Evolutionary conservation across 805 yeast species (phyloP).

Genomic region (Spathaspora gorwiae): DNA sequence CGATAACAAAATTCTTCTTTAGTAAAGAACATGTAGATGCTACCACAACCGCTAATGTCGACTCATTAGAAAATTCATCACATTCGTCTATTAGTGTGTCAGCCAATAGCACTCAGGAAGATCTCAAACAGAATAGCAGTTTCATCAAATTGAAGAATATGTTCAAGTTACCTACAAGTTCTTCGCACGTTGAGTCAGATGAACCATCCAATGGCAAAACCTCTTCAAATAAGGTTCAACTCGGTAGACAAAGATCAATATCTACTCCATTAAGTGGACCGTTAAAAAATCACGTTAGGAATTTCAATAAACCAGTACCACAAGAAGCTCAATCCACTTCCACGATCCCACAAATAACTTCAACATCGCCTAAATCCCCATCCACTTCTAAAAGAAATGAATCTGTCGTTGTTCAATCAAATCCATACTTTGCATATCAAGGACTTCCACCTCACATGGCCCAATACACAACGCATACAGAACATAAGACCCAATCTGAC

Average conservation of each 20-base stretch:
- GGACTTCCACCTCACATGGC: constrained; percentile 53
- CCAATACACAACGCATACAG: constrained; percentile 1
- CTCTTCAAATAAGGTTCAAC: background rate
- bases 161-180: constrained; percentile 18
- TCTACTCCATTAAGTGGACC: constrained; percentile 3
- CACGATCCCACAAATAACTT: background rate
- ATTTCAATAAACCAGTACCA: background rate
- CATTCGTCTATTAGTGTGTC: background rate
- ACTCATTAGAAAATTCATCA: background rate
- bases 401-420: constrained; percentile 24
- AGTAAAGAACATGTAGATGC: constrained; percentile 13
- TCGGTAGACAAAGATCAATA: background rate
- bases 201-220: background rate
- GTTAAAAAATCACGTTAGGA: constrained; percentile 4
- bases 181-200: constrained; percentile 3
- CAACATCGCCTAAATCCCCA: background rate
- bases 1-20: constrained; percentile 23
- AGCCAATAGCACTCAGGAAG: background rate
- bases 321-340: background rate
- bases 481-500: constrained; percentile 12
- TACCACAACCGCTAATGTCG: constrained; percentile 4
- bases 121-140: constrained; percentile 11
- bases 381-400: background rate
- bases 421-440: constrained; percentile 54
- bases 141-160: constrained; percentile 24